Conservation (phyloP, 2,329 filamentous ascomycete species). For the Monosporascus sp. region DNA sequence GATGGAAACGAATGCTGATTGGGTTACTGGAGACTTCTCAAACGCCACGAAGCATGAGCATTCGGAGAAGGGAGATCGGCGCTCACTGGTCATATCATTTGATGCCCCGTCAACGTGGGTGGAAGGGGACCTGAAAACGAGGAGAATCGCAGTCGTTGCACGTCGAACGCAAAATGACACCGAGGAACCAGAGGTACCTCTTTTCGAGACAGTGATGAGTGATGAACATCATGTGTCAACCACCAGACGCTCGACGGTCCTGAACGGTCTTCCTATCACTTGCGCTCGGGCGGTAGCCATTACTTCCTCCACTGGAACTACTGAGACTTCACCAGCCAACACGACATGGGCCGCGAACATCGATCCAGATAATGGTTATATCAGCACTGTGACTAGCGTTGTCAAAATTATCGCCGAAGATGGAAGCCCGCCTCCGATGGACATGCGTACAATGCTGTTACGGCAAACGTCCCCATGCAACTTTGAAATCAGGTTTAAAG, state of each 20-base stretch:
- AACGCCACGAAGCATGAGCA: slow-evolving; percentile 31
- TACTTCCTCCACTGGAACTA: background rate
- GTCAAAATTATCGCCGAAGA: slow-evolving; percentile 31
- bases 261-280: background rate
- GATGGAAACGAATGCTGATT: slow-evolving; percentile 18
- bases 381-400: slow-evolving; percentile 33
- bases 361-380: slow-evolving; percentile 18
- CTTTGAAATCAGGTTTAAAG: slow-evolving; percentile 35
- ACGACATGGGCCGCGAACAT: slow-evolving; percentile 19
- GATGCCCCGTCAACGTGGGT: slow-evolving; percentile 31
- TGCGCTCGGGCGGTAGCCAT: background rate
- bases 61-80: slow-evolving; percentile 26
- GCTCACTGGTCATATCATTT: slow-evolving; percentile 35
- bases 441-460: slow-evolving; percentile 32
- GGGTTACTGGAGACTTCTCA: slow-evolving; percentile 24
- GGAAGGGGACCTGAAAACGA: slow-evolving; percentile 25
- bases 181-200: slow-evolving; percentile 10
- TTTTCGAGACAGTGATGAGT: slow-evolving; percentile 27
- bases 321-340: background rate
- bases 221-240: slow-evolving; percentile 11
- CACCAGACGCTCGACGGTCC: background rate
- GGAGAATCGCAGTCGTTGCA: slow-evolving; percentile 28
- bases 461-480: slow-evolving; percentile 33
- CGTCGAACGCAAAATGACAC: background rate
- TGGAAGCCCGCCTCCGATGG: slow-evolving; percentile 30